A percentile compares a stretch with the other conserved stretches of the same genome.
Evolutionary conservation across 345 rosid genomes (phyloP).

Genomic region (Cardamine chenopodiifolia): DNA sequence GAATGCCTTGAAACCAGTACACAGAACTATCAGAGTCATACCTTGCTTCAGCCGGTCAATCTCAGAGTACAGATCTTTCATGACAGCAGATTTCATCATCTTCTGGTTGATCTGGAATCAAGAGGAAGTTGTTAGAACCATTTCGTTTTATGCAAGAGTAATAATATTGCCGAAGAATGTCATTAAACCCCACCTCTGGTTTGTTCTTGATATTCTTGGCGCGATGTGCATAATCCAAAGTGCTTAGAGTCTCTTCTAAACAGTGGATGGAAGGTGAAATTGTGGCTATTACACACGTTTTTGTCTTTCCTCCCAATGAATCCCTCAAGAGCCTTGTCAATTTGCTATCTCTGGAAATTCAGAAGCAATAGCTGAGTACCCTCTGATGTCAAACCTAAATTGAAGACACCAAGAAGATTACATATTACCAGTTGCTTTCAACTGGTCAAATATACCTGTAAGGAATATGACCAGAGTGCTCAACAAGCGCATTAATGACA

Average conservation of each 20-base stretch:
- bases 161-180: constrained; percentile 15
- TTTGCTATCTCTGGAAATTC: constrained; percentile 83
- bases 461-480: constrained; percentile 98
- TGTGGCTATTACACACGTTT: constrained; percentile 98
- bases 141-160: constrained; percentile 8
- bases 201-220: constrained; percentile 99
- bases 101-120: constrained; percentile 87
- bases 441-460: constrained; percentile 60
- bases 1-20: neutral
- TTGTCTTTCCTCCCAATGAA: constrained; percentile 97
- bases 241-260: constrained; percentile 97
- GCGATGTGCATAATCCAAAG: constrained; percentile 97
- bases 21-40: constrained; percentile 22
- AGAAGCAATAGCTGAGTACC: constrained; percentile 31
- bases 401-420: neutral
- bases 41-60: constrained; percentile 98
- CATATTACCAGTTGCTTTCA: neutral
- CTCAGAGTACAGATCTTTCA: constrained; percentile 96
- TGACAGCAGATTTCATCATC: constrained; percentile 99
- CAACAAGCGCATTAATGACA: constrained; percentile 93
- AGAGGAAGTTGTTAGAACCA: neutral
- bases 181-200: constrained; percentile 71
- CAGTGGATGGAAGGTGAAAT: constrained; percentile 89
- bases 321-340: constrained; percentile 95
- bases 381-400: neutral